Base-by-base conservation (phyloP, 306 rosid species). In the Trifolium pratense region DNA sequence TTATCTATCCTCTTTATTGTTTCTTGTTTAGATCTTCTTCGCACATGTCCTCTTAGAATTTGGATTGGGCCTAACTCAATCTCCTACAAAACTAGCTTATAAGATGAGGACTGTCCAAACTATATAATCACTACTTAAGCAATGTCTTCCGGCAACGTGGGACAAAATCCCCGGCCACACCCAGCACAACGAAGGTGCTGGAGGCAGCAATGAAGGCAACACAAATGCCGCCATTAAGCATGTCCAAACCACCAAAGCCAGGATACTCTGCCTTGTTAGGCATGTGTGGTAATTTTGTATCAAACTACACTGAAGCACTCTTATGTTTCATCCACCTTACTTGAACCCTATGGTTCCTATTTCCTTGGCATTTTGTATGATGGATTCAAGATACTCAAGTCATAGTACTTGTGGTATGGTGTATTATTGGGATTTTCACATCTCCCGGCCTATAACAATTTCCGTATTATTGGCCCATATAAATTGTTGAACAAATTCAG, bases 401-500 rank as follows among this genome's bases (percentile, higher is more conserved):
- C 25, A 18, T 64, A 11, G 10, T 21, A 23, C 5, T 43, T 13
- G 13, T 66, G 37, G 20, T 23, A 43, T 66, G 57, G 57, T 45
- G 15, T 67, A 34, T 45, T 26, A 51, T 46, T 18, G 8, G 26
- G 23, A 0, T 45, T 67, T 67, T 43, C 69, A 67, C 58, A 31
- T 67, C 8, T 3, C 72, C 39, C 25, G 25, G 25, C 25, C 15
- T 45, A 46, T 5, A 64, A 67, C 12, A 45, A 46, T 57, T 46
- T 71, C 67, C 39, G 75, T 29, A 57, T 56, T 34, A 34, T 65
- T 18, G 76, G 11, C 31, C 34, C 78, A 17, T 7, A 53, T 42
- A n/a, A 43, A 63, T 34, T 64, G 65, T 23, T 52, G 57, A 48
- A 52, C 37, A 77, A 76, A 81, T 71, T 20, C 72, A 40, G 29